These are phyloP conservation scores for Pseudogymnoascus sp. DNA, from an alignment of 2,329 filamentous ascomycete species.

Conservation along the genomic window DNA sequence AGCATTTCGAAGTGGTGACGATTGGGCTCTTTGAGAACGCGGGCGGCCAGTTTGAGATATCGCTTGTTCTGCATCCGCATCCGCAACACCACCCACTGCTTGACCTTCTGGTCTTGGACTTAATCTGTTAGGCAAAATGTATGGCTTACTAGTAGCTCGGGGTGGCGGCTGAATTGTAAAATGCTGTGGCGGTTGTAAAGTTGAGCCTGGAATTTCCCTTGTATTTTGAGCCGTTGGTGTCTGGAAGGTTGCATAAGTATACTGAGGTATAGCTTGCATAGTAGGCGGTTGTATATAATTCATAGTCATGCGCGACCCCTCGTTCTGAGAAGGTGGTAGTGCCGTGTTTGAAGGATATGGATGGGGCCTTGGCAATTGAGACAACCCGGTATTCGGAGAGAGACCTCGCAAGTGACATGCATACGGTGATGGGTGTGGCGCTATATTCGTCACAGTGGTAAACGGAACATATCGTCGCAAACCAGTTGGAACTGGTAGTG, in stretches of 20 bases:
- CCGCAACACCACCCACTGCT: background rate
- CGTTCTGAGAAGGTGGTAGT: background rate
- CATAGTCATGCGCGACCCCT: background rate
- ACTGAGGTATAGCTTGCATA: background rate
- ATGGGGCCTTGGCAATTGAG: background rate
- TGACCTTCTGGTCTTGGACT: background rate
- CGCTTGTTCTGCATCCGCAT: background rate
- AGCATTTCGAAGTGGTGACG: background rate
- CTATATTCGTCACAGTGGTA: no score
- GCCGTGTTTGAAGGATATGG: background rate
- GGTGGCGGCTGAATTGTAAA: background rate
- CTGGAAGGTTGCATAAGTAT: background rate
- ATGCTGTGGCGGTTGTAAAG: background rate
- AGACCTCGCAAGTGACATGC: background rate
- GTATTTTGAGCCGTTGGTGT: background rate
- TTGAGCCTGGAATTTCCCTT: background rate
- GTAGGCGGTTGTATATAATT: background rate
- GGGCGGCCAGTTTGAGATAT: background rate
- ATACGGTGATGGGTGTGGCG: background rate
- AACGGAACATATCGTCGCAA: background rate
- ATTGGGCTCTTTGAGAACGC: background rate
- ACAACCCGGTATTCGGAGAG: background rate
- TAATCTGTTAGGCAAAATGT: background rate
- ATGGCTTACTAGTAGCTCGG: background rate
- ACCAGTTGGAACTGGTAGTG: background rate